phyloP scores from a whole-genome alignment of 108 stramenopile genomes.

The Nitzschia palea region DNA sequence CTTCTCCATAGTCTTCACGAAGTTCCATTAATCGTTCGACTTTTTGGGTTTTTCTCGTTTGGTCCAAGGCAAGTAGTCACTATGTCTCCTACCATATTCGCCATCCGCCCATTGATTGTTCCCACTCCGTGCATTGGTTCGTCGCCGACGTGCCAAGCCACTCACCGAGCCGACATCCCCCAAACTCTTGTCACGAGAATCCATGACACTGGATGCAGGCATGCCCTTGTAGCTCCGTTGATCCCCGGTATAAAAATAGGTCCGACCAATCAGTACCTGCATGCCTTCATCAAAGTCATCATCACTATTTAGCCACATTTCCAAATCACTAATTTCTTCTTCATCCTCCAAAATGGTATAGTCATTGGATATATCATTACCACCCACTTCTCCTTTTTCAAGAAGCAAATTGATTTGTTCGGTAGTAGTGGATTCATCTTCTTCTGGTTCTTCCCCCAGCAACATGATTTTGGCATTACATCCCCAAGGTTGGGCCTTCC shows the following conservation, averaged over 20 bases:
- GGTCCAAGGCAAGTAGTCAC: slow-evolving; percentile 22
- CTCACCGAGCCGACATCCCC: slow-evolving; percentile 49
- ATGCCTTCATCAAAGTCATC: slow-evolving; percentile 77
- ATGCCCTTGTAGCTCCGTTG: slow-evolving; percentile 77
- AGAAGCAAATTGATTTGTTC: slow-evolving; percentile 20
- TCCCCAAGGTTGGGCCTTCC: slow-evolving; percentile 40
- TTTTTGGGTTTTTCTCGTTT: slow-evolving; percentile 1
- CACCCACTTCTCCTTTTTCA: slow-evolving; percentile 35
- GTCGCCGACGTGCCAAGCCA: slow-evolving; percentile 50
- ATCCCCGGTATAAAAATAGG: slow-evolving; percentile 79
- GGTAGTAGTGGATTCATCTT: slow-evolving; percentile 26
- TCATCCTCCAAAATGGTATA: slow-evolving; percentile 40
- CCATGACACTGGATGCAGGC: slow-evolving; percentile 72
- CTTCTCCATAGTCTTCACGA: no score
- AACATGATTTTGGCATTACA: slow-evolving; percentile 82
- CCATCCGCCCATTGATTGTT: slow-evolving; percentile 28
- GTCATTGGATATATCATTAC: slow-evolving; percentile 31
- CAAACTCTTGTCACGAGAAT: slow-evolving; percentile 59
- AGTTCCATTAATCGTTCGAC: slow-evolving; percentile 1
- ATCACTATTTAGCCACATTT: slow-evolving; percentile 61
- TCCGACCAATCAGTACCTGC: slow-evolving; percentile 69
- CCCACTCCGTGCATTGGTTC: slow-evolving; percentile 14
- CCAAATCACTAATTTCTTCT: slow-evolving; percentile 39
- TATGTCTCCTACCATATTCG: slow-evolving; percentile 26
- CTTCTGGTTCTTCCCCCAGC: slow-evolving; percentile 54